Evolutionary conservation across 768 basidiomycete species (phyloP).

Genomic region (Boletus huronensis): DNA sequence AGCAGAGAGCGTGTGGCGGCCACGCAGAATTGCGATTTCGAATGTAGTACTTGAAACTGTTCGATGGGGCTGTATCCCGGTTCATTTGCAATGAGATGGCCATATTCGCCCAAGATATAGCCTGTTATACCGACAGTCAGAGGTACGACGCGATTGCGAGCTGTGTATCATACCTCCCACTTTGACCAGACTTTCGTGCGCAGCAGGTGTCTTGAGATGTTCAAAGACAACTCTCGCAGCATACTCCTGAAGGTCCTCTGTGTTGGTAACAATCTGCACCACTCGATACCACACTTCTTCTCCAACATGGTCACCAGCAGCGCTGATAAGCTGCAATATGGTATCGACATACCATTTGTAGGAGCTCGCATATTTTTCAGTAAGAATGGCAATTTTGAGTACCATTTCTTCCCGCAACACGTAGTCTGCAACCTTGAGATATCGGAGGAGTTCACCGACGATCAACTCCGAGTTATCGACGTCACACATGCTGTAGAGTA

Average conservation of each 20-base stretch:
- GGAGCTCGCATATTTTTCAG: slow-evolving; percentile 97
- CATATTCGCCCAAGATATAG: slow-evolving; percentile 97
- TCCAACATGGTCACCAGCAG: slow-evolving; percentile 97
- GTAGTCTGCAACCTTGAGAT: slow-evolving; percentile 95
- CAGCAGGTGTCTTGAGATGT: slow-evolving; percentile 78
- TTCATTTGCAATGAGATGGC: slow-evolving; percentile 95
- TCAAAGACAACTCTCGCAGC: slow-evolving; percentile 91
- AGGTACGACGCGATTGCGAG: not conserved
- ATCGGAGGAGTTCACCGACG: slow-evolving; percentile 91
- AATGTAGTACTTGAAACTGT: slow-evolving; percentile 89
- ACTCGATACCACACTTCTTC: slow-evolving; percentile 99
- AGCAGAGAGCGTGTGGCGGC: slow-evolving; percentile 90
- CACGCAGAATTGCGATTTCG: slow-evolving; percentile 92
- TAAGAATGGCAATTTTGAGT: slow-evolving; percentile 94
- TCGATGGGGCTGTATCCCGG: slow-evolving; percentile 89
- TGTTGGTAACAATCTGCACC: slow-evolving; percentile 97
- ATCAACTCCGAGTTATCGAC: slow-evolving; percentile 94
- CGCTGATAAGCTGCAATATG: slow-evolving; percentile 90
- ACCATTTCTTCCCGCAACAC: slow-evolving; percentile 98
- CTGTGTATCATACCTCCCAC: slow-evolving; percentile 67
- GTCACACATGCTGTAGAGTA: slow-evolving; percentile 99
- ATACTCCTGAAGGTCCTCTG: slow-evolving; percentile 95
- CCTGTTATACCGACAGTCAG: slow-evolving; percentile 45
- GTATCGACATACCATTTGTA: slow-evolving; percentile 99
- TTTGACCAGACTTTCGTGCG: slow-evolving; percentile 93